Percentiles rank a stretch among this genome's conserved stretches.
phyloP scores from a whole-genome alignment of 1,139 yeast species.

The Meyerozyma smithsonii region DNA sequence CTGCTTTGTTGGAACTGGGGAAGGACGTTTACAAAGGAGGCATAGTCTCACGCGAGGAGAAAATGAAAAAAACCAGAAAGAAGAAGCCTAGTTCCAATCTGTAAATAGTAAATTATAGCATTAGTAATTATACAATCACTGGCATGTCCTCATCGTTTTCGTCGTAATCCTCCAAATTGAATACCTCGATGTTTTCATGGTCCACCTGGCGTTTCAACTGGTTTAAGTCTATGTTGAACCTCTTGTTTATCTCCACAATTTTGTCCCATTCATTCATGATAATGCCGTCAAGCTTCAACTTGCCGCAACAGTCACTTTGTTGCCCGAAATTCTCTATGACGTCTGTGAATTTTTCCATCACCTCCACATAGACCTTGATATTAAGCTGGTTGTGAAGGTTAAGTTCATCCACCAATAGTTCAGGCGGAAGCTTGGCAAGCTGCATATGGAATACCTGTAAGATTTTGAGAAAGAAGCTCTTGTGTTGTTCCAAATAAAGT shows the following conservation, averaged over 20 bases:
- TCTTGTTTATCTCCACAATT: constrained; percentile 8
- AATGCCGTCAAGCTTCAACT: constrained; percentile 18
- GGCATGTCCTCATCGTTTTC: constrained; percentile 29
- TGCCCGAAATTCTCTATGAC: constrained; percentile 10
- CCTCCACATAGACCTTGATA: constrained; percentile 10
- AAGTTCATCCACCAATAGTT: constrained; percentile 19
- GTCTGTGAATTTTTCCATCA: constrained; percentile 17
- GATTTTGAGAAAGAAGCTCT: constrained; percentile 13
- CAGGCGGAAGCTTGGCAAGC: constrained; percentile 19
- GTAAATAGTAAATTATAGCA: not conserved
- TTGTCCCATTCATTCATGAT: constrained; percentile 17
- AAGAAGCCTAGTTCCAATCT: not conserved
- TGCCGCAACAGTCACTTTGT: constrained; percentile 16
- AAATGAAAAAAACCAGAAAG: constrained; percentile 9
- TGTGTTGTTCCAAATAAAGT: constrained; percentile 9
- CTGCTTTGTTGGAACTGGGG: constrained; percentile 24
- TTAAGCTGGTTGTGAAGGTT: constrained; percentile 12
- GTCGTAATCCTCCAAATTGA: constrained; percentile 17
- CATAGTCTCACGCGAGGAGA: constrained; percentile 19
- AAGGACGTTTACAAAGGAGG: constrained; percentile 29
- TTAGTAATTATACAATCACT: constrained; percentile 14
- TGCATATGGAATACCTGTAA: constrained; percentile 15
- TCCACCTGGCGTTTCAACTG: constrained; percentile 11
- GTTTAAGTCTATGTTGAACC: constrained; percentile 15
- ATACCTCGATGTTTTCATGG: constrained; percentile 20